Conservation (phyloP, 768 basidiomycete species). For the Rickenella mellea region DNA sequence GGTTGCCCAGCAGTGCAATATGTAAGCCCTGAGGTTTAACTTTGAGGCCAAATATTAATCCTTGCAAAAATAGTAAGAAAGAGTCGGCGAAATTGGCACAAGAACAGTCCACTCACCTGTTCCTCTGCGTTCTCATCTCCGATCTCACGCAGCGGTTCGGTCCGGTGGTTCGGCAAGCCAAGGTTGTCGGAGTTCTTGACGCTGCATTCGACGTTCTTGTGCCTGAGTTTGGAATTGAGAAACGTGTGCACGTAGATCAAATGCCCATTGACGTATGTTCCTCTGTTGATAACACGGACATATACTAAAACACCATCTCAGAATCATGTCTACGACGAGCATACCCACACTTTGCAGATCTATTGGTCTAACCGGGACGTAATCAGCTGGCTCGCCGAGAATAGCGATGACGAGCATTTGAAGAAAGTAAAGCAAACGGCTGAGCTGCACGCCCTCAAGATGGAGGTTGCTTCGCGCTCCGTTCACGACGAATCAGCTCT, state of each 20-base stretch:
- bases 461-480: conserved; percentile 82
- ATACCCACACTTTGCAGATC: conserved; percentile 82
- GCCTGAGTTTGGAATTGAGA: conserved; percentile 97
- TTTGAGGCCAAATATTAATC: conserved; percentile 1
- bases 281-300: not conserved
- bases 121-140: conserved; percentile 88
- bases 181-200: conserved; percentile 92
- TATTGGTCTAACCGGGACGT: conserved; percentile 96
- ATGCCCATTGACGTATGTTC: conserved; percentile 89
- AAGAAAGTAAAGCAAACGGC: conserved; percentile 91
- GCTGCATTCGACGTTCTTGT: conserved; percentile 95
- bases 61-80: conserved; percentile 69
- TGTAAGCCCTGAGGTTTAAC: conserved; percentile 37
- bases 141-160: conserved; percentile 93
- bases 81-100: conserved; percentile 89
- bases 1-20: conserved; percentile 96
- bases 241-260: conserved; percentile 96
- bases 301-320: conserved; percentile 23
- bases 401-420: conserved; percentile 92
- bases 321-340: conserved; percentile 97
- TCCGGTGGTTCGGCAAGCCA: conserved; percentile 91
- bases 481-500: conserved; percentile 81
- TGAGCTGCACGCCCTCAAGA: conserved; percentile 83
- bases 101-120: conserved; percentile 93
- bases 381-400: conserved; percentile 89